phyloP scores from a whole-genome alignment of 371 early-diverging fungal genomes.

The Mucor circinelloides region DNA sequence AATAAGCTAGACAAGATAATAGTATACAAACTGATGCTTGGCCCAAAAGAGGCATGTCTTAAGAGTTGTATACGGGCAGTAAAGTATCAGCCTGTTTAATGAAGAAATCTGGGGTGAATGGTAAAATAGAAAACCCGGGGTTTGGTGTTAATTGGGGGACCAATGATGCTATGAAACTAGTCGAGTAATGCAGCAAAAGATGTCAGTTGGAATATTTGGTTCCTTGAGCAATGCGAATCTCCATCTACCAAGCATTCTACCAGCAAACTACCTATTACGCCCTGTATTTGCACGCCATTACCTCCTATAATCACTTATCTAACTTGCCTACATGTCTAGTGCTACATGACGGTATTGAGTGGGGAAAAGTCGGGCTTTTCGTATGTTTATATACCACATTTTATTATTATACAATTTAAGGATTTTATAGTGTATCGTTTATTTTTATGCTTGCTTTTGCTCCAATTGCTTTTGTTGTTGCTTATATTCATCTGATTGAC shows the following conservation, averaged over 20 bases:
- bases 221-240: not conserved
- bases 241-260: not conserved
- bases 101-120: not conserved
- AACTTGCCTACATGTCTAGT: not conserved
- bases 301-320: not conserved
- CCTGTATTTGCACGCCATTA: not conserved
- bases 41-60: not conserved
- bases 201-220: not conserved
- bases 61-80: not conserved
- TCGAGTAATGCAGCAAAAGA: not conserved
- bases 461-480: constrained; percentile 11
- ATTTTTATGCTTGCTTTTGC: constrained; percentile 8
- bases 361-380: constrained; percentile 11
- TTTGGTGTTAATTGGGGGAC: not conserved
- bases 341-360: constrained; percentile 1
- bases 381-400: not conserved
- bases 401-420: not conserved
- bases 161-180: not conserved
- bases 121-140: constrained; percentile 1
- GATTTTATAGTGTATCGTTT: not conserved
- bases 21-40: too few species aligned
- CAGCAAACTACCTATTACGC: not conserved
- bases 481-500: constrained; percentile 34
- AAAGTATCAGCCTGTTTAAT: not conserved
- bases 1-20: not conserved